Percentiles rank a stretch among this genome's conserved stretches.
These are phyloP conservation scores for Botrytis medusae DNA, from an alignment of 2,329 filamentous ascomycete species.

Conservation along the genomic window DNA sequence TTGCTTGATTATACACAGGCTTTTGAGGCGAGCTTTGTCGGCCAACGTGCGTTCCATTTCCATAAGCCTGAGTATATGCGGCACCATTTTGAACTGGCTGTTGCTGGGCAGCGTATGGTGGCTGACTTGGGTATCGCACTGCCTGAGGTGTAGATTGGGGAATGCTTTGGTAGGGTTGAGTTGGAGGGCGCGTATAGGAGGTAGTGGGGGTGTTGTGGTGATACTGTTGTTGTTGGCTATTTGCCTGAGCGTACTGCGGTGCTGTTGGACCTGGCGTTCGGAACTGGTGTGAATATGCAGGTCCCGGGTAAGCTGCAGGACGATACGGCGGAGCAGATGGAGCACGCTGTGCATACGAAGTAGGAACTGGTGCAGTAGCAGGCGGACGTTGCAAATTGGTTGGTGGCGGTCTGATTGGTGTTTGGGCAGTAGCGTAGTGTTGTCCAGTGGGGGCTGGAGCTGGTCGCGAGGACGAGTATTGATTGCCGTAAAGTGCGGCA, in stretches of 20 bases:
- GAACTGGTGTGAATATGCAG: slow-evolving; percentile 37
- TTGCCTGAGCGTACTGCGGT: slow-evolving; percentile 33
- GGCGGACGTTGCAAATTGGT: slow-evolving; percentile 36
- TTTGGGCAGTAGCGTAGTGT: slow-evolving; percentile 28
- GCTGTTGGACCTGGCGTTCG: slow-evolving; percentile 32
- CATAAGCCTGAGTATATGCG: slow-evolving; percentile 32
- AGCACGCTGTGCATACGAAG: slow-evolving; percentile 31
- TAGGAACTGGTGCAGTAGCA: slow-evolving; percentile 34
- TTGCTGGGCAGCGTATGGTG: slow-evolving; percentile 34
- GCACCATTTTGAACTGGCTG: slow-evolving; percentile 35
- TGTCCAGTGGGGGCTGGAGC: slow-evolving; percentile 19
- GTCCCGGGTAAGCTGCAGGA: slow-evolving; percentile 33
- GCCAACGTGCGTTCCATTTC: slow-evolving; percentile 29
- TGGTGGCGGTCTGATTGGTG: slow-evolving; percentile 36
- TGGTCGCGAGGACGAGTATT: slow-evolving; percentile 36
- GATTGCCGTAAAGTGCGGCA: slow-evolving; percentile 38
- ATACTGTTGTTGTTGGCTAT: slow-evolving; percentile 31
- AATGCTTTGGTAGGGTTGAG: slow-evolving; percentile 32
- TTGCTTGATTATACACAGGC: slow-evolving; percentile 35
- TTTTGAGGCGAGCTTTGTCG: slow-evolving; percentile 39
- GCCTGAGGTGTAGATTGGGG: slow-evolving; percentile 32
- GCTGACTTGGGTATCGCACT: slow-evolving; percentile 34
- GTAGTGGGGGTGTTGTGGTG: slow-evolving; percentile 30
- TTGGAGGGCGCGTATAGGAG: slow-evolving; percentile 31
- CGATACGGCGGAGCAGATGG: slow-evolving; percentile 35